A percentile compares a stretch with the other conserved stretches of the same genome.
Conservation (phyloP, 257 asterid genomes). For the Paulownia fortunei region DNA sequence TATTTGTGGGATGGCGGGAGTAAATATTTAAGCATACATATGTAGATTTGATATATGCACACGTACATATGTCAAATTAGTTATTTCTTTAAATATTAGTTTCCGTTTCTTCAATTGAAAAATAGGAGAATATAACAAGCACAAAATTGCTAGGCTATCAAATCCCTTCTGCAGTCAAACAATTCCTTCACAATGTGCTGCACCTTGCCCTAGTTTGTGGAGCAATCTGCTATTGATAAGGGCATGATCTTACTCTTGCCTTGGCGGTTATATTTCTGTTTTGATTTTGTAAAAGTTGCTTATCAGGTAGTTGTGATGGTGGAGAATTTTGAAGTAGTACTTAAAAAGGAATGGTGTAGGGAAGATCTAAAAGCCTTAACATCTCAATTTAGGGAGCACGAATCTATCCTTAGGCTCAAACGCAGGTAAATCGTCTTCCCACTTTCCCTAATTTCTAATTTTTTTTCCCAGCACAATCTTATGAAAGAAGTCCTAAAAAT, state of each 20-base stretch:
- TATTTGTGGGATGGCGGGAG: too few relatives aligned
- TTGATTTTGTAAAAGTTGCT: neutral
- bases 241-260: neutral
- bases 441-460: neutral
- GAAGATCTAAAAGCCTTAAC: constrained; percentile 47
- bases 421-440: constrained; percentile 50
- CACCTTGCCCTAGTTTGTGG: too few relatives aligned
- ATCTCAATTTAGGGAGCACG: constrained; percentile 52
- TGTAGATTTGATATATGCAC: too few relatives aligned
- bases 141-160: too few relatives aligned
- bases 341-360: constrained; percentile 14
- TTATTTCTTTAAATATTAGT: too few relatives aligned
- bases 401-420: constrained; percentile 62
- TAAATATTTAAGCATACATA: too few relatives aligned
- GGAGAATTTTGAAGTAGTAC: constrained; percentile 32
- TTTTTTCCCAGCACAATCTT: neutral
- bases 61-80: too few relatives aligned
- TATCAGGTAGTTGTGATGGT: constrained; percentile 14
- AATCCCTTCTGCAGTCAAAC: too few relatives aligned
- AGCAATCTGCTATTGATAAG: neutral
- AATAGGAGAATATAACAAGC: too few relatives aligned
- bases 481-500: neutral
- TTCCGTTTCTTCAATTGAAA: too few relatives aligned
- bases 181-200: too few relatives aligned
- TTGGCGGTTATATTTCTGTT: neutral